A percentile compares a stretch with the other conserved stretches of the same genome.
These are phyloP conservation scores for Trichosporon sp. DNA, from an alignment of 1,284 basidiomycete species.

Conservation along the genomic window DNA sequence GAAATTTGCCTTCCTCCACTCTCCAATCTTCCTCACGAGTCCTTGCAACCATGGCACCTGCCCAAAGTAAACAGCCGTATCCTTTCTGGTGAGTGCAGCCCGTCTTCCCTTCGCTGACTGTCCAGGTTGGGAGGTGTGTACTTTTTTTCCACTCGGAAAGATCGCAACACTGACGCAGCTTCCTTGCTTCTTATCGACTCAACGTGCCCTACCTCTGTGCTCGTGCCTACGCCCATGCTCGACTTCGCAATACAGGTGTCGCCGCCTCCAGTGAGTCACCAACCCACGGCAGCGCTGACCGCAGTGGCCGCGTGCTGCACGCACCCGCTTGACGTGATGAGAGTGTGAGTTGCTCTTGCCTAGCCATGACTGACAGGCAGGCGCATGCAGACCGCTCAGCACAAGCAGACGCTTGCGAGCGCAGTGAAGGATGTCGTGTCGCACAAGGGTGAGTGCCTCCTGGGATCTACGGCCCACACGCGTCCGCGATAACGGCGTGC, in stretches of 20 bases:
- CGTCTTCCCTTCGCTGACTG: background rate
- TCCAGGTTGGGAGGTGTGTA: conserved; percentile 19
- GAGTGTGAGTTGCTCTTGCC: conserved; percentile 59
- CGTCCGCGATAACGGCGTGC: background rate
- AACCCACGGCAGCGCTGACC: background rate
- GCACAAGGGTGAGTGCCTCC: conserved; percentile 31
- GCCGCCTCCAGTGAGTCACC: conserved; percentile 65
- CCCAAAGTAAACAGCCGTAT: conserved; percentile 17
- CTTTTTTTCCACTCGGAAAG: background rate
- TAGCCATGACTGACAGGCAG: conserved; percentile 19
- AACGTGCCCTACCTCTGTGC: background rate
- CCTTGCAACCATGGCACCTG: background rate
- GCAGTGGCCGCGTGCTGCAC: conserved; percentile 79
- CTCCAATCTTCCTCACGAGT: background rate
- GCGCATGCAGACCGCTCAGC: conserved; percentile 45
- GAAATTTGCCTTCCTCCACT: background rate
- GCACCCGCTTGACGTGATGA: conserved; percentile 78
- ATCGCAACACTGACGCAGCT: conserved; percentile 9
- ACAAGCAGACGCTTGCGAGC: conserved; percentile 31
- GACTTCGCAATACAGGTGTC: conserved; percentile 31
- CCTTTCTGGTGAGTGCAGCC: conserved; percentile 20
- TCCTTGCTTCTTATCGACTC: background rate
- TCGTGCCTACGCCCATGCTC: background rate
- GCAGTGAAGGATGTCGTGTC: conserved; percentile 32
- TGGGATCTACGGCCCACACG: background rate